phyloP scores from a whole-genome alignment of 2,329 filamentous ascomycete species.

The Trichoderma simmonsii region DNA sequence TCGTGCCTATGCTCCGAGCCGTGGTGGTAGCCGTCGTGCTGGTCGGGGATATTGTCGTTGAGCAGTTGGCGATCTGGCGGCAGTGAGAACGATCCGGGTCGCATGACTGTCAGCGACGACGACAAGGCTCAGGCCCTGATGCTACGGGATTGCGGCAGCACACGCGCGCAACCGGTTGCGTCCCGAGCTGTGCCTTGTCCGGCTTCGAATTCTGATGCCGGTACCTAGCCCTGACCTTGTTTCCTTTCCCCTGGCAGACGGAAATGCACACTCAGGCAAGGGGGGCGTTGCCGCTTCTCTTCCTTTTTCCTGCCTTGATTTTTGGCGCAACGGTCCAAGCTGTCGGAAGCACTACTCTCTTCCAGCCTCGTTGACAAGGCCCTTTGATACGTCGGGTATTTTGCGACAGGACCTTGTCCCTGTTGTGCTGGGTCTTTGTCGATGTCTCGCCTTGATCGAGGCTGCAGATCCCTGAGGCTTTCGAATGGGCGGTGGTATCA shows the following conservation, averaged over 20 bases:
- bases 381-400: neutral
- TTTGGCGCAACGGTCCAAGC: neutral
- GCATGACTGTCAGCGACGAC: slow-evolving; percentile 22
- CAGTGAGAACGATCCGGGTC: slow-evolving; percentile 11
- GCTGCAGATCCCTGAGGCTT: neutral
- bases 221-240: neutral
- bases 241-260: neutral
- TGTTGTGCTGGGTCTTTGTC: neutral
- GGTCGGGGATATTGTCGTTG: neutral
- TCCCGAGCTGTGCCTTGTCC: slow-evolving; percentile 9
- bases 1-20: neutral
- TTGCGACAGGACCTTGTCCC: neutral
- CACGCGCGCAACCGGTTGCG: slow-evolving; percentile 4
- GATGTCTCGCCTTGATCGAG: neutral
- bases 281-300: neutral
- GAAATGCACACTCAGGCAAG: neutral
- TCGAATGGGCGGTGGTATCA: neutral
- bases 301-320: neutral
- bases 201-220: neutral
- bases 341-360: neutral
- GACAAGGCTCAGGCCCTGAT: slow-evolving; percentile 7
- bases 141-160: neutral
- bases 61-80: slow-evolving; percentile 14
- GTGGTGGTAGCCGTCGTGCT: neutral
- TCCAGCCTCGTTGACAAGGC: neutral